These are phyloP conservation scores for Noccaea bulbosa DNA, from an alignment of 345 rosid genomes.

Conservation along the genomic window DNA sequence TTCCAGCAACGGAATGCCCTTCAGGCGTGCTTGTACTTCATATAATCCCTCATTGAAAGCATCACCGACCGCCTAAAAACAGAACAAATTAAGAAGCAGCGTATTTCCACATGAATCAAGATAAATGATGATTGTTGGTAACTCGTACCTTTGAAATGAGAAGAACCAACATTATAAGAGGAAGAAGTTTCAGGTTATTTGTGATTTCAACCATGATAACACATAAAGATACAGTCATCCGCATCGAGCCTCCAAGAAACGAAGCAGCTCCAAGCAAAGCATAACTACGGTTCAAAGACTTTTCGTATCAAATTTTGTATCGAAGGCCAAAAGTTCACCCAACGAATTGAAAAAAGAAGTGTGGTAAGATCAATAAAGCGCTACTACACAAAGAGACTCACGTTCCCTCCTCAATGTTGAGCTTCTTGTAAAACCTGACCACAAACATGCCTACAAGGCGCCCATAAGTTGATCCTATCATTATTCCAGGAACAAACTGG, in stretches of 20 bases:
- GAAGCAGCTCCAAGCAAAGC: conserved; percentile 99
- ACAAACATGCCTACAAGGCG: conserved; percentile 98
- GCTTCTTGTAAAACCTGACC: conserved; percentile 87
- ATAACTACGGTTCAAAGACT: conserved; percentile 55
- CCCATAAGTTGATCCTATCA: conserved; percentile 99
- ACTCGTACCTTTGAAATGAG: conserved; percentile 87
- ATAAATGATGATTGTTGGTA: conserved; percentile 15
- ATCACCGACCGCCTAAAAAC: conserved; percentile 93
- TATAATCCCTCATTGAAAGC: conserved; percentile 94
- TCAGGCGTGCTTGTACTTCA: conserved; percentile 83
- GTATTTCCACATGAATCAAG: conserved; percentile 27
- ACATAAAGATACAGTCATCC: conserved; percentile 97
- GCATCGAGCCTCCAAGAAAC: conserved; percentile 98
- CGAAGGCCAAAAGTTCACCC: conserved; percentile 29
- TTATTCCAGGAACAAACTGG: conserved; percentile 97
- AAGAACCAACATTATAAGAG: conserved; percentile 98
- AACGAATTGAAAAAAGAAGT: neutral
- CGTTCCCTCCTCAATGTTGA: conserved; percentile 98
- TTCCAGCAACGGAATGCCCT: conserved; percentile 87
- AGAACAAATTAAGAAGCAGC: conserved; percentile 12
- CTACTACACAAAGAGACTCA: conserved; percentile 52
- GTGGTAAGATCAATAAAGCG: conserved; percentile 24
- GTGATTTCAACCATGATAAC: conserved; percentile 99
- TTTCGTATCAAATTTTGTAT: conserved; percentile 26
- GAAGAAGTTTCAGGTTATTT: conserved; percentile 87